These are phyloP conservation scores for Candida insectorum DNA, from an alignment of 805 yeast species.

Conservation along the genomic window DNA sequence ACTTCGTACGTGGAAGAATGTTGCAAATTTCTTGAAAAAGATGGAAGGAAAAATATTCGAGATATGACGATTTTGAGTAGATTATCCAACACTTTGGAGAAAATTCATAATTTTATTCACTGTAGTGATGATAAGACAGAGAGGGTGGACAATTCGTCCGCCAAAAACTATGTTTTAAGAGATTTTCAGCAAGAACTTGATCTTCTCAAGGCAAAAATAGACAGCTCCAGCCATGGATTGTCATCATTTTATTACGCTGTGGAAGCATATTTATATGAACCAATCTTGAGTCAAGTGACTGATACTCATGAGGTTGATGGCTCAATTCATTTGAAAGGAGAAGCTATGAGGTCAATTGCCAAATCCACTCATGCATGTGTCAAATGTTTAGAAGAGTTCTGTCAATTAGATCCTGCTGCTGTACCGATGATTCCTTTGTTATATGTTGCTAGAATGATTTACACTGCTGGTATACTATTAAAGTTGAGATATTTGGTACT, in stretches of 20 bases:
- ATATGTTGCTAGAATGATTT: conserved; percentile 55
- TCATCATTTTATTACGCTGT: conserved; percentile 50
- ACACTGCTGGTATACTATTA: conserved; percentile 61
- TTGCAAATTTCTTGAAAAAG: conserved; percentile 43
- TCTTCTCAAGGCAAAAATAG: conserved; percentile 34
- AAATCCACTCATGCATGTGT: conserved; percentile 55
- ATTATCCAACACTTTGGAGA: conserved; percentile 59
- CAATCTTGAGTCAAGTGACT: conserved; percentile 30
- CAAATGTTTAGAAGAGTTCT: conserved; percentile 47
- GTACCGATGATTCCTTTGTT: conserved; percentile 57
- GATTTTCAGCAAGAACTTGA: conserved; percentile 51
- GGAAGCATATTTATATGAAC: conserved; percentile 66
- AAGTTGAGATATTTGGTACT: conserved; percentile 55
- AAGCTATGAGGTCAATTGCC: conserved; percentile 42
- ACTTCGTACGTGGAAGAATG: conserved; percentile 62
- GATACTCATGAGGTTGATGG: conserved; percentile 13
- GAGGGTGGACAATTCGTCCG: conserved; percentile 17
- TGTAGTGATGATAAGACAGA: conserved; percentile 27
- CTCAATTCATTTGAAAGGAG: conserved; percentile 13
- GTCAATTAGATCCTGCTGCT: conserved; percentile 40
- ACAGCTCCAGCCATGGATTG: conserved; percentile 1
- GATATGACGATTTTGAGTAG: conserved; percentile 57
- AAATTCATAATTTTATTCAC: conserved; percentile 51
- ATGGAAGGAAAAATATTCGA: conserved; percentile 28
- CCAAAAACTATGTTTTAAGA: conserved; percentile 36